These are phyloP conservation scores for Pseudogymnoascus sp. DNA, from an alignment of 2,329 filamentous ascomycete species.

Conservation along the genomic window DNA sequence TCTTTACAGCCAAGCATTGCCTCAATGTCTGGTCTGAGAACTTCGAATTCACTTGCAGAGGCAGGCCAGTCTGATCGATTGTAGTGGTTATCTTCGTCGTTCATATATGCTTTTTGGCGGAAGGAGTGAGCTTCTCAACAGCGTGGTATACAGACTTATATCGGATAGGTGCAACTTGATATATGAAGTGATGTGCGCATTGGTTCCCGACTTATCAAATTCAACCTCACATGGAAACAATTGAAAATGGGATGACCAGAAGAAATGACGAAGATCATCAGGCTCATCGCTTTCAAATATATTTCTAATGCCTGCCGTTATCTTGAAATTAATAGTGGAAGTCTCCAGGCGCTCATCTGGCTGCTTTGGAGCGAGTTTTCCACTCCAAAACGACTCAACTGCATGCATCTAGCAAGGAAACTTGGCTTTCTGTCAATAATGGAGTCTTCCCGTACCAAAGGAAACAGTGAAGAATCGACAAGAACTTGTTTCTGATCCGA, in stretches of 20 bases:
- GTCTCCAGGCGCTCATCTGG: not conserved
- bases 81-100: not conserved
- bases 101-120: constrained; percentile 16
- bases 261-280: constrained; percentile 2
- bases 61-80: not conserved
- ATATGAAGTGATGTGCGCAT: constrained; percentile 30
- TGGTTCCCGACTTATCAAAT: constrained; percentile 15
- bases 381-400: not conserved
- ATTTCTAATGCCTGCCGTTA: not conserved
- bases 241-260: constrained; percentile 34
- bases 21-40: not conserved
- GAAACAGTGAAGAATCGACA: constrained; percentile 55
- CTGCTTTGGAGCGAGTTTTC: not conserved
- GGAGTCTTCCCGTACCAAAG: constrained; percentile 44
- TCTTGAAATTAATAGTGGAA: not conserved
- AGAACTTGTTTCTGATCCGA: constrained; percentile 45
- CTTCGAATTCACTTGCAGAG: not conserved
- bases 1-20: not conserved
- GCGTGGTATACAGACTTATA: constrained; percentile 29
- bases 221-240: constrained; percentile 35
- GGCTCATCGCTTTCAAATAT: not conserved
- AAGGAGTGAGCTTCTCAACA: constrained; percentile 35
- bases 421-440: constrained; percentile 27
- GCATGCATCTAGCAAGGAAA: not conserved
- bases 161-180: constrained; percentile 32